Percentiles rank a stretch among this genome's conserved stretches.
Conservation (phyloP, 2,329 filamentous ascomycete species). For the Scleromitrula shiraiana region DNA sequence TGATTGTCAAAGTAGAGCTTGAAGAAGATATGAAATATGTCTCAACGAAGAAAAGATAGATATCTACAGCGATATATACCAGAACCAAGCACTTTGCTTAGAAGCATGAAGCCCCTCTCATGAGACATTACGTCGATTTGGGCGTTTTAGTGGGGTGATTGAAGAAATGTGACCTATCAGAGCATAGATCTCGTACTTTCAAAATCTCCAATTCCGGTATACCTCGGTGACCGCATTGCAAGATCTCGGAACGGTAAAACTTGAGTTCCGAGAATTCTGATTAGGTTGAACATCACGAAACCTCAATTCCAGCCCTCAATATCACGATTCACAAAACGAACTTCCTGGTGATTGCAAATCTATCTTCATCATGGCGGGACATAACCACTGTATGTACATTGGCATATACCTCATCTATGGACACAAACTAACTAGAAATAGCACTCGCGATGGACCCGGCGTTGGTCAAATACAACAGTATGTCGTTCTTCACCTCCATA, state of each 20-base stretch:
- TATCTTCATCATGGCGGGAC: slow-evolving; percentile 40
- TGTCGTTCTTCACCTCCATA: slow-evolving; percentile 13
- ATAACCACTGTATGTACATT: slow-evolving; percentile 36
- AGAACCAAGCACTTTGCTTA: too few relatives aligned
- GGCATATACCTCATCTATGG: neutral
- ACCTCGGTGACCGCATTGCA: too few relatives aligned
- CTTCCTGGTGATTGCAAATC: slow-evolving; percentile 12
- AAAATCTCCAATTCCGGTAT: too few relatives aligned
- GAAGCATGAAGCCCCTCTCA: too few relatives aligned
- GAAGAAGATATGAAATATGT: neutral
- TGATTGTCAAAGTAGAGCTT: neutral
- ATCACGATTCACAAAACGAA: slow-evolving; percentile 5
- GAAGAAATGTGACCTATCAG: too few relatives aligned
- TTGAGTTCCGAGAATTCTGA: neutral
- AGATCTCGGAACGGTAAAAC: neutral
- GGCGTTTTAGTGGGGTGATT: too few relatives aligned
- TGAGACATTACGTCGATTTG: too few relatives aligned
- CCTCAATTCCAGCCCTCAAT: slow-evolving; percentile 8
- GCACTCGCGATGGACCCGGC: slow-evolving; percentile 37
- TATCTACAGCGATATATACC: too few relatives aligned
- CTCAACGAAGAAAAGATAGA: neutral
- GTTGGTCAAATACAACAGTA: slow-evolving; percentile 48
- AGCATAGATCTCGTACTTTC: too few relatives aligned
- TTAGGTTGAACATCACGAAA: slow-evolving; percentile 6
- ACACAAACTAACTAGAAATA: slow-evolving; percentile 16